Conservation (phyloP, 129 eudicot species). For the Deinandra increscens region DNA sequence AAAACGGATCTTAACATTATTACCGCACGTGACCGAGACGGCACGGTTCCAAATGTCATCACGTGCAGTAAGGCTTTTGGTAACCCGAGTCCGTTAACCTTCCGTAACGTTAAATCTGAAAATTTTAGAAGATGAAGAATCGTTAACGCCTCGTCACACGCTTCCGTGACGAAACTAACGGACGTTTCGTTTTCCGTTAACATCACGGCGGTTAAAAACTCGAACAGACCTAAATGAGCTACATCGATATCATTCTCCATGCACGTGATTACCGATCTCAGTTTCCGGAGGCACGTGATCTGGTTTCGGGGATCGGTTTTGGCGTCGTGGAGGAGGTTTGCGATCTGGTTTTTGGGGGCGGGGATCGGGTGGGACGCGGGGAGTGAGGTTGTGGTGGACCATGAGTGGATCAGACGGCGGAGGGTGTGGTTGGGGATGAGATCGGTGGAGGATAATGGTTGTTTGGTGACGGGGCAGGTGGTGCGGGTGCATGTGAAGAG, state of each 20-base stretch:
- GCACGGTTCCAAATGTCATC: constrained; percentile 30
- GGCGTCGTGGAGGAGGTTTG: constrained; percentile 52
- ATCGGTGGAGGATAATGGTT: constrained; percentile 33
- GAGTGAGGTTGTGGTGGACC: constrained; percentile 61
- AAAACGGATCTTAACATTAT: constrained; percentile 28
- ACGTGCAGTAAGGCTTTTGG: constrained; percentile 31
- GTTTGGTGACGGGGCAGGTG: constrained; percentile 79
- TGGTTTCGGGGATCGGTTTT: constrained; percentile 31
- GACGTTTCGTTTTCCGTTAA: constrained; percentile 8
- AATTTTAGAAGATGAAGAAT: constrained; percentile 40
- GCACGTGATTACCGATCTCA: too few species aligned
- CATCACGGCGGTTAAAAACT: constrained; percentile 36
- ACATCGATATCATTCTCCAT: too few species aligned
- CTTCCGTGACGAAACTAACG: constrained; percentile 2
- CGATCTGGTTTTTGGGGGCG: constrained; percentile 48
- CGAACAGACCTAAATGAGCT: constrained; percentile 36
- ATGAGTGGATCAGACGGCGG: constrained; percentile 74
- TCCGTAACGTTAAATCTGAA: constrained; percentile 32
- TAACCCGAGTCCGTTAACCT: constrained; percentile 6
- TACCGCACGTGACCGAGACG: constrained; percentile 38
- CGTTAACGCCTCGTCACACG: constrained; percentile 45
- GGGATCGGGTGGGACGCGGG: constrained; percentile 50
- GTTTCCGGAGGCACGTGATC: constrained; percentile 37
- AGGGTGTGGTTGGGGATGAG: constrained; percentile 88
- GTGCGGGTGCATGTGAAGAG: constrained; percentile 44